A percentile compares a stretch with the other conserved stretches of the same genome.
Evolutionary conservation across 179 eudicot species (phyloP).

Genomic region (Heliamphora pulchella): DNA sequence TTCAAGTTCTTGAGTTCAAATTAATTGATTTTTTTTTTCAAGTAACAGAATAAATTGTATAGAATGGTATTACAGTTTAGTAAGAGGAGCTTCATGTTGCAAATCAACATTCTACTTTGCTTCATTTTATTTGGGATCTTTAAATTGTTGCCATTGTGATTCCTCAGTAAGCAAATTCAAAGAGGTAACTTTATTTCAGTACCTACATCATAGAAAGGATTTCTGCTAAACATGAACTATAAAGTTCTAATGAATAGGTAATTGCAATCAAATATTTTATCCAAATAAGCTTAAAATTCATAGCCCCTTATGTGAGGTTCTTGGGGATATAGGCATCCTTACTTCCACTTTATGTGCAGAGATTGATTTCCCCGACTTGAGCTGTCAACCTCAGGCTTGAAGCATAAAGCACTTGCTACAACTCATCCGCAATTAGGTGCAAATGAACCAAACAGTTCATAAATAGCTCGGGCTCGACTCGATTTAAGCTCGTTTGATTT

Average conservation of each 20-base stretch:
- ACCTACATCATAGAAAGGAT: not conserved
- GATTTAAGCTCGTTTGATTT: too few species aligned
- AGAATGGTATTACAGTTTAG: not conserved
- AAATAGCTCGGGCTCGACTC: too few species aligned
- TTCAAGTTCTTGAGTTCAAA: not conserved
- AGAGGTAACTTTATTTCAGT: not conserved
- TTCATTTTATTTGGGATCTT: not conserved
- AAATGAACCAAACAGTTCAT: too few species aligned
- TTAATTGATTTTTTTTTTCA: constrained; percentile 11
- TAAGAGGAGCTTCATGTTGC: not conserved
- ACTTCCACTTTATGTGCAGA: too few species aligned
- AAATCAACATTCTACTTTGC: not conserved
- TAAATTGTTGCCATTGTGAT: not conserved
- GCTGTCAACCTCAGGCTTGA: too few species aligned
- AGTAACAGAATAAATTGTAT: constrained; percentile 5
- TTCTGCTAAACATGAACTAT: not conserved
- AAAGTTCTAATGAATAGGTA: not conserved
- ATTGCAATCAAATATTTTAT: too few species aligned
- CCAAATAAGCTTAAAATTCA: too few species aligned
- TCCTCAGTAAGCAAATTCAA: not conserved
- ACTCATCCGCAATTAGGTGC: too few species aligned
- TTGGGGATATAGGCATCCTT: too few species aligned
- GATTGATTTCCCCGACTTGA: too few species aligned
- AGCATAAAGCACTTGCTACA: too few species aligned
- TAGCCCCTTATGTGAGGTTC: too few species aligned